Percentiles rank a stretch among this genome's conserved stretches.
phyloP scores from a whole-genome alignment of 2,329 filamentous ascomycete genomes.

The Epichloe sp. region DNA sequence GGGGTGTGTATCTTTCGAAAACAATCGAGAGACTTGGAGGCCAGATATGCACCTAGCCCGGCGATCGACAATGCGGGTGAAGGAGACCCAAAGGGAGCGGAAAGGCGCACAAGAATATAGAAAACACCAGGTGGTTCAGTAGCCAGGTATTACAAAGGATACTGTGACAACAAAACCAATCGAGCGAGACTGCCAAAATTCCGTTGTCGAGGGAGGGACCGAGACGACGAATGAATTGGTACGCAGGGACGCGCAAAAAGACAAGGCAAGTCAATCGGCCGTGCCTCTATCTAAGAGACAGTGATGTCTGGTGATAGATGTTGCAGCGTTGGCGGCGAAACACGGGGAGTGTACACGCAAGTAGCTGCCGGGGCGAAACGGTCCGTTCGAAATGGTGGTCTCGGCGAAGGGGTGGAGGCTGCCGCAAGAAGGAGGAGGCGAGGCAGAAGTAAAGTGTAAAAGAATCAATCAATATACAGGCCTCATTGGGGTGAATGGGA shows the following conservation, averaged over 20 bases:
- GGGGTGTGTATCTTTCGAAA: background rate
- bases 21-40: background rate
- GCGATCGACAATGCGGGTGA: background rate
- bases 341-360: background rate
- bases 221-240: background rate
- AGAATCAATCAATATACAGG: constrained; percentile 26
- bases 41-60: background rate
- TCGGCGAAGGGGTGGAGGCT: background rate
- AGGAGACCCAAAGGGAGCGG: background rate
- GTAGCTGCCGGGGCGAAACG: constrained; percentile 1
- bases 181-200: background rate
- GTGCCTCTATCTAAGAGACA: background rate
- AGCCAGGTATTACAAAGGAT: constrained; percentile 23
- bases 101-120: constrained; percentile 3
- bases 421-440: constrained; percentile 6
- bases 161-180: constrained; percentile 10
- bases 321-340: background rate
- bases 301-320: background rate
- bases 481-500: constrained; percentile 16
- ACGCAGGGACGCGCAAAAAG: background rate
- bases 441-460: constrained; percentile 17
- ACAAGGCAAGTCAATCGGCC: background rate
- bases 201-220: background rate
- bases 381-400: constrained; percentile 1
- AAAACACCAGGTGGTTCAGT: constrained; percentile 12